These are phyloP conservation scores for Gossypium stocksii DNA, from an alignment of 345 rosid species.

Conservation along the genomic window DNA sequence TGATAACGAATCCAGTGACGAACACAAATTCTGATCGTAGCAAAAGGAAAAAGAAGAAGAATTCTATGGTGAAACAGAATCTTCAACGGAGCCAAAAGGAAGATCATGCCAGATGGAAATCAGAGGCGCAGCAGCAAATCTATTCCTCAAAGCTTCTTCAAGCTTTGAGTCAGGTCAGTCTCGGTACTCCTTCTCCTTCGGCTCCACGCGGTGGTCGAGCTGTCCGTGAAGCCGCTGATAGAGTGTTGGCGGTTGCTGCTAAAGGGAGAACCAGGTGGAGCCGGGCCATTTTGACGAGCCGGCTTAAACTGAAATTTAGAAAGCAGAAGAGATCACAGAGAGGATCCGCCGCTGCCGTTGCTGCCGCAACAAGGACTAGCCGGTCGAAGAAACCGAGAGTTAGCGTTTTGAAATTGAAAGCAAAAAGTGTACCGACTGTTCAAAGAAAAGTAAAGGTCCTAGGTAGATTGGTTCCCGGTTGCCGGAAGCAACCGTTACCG, in stretches of 20 bases:
- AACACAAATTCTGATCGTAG: constrained; percentile 33
- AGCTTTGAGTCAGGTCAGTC: constrained; percentile 57
- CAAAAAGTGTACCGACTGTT: constrained; percentile 61
- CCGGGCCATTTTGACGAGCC: constrained; percentile 70
- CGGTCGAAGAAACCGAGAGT: constrained; percentile 63
- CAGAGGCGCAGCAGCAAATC: constrained; percentile 71
- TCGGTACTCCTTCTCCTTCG: constrained; percentile 35
- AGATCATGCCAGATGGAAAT: constrained; percentile 56
- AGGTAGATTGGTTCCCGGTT: constrained; percentile 94
- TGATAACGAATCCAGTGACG: constrained; percentile 19
- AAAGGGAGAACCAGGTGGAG: constrained; percentile 91
- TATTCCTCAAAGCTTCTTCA: constrained; percentile 78
- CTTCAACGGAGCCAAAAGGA: constrained; percentile 28
- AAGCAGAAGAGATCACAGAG: constrained; percentile 52
- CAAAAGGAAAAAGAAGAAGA: constrained; percentile 64
- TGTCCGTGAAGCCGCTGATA: constrained; percentile 84
- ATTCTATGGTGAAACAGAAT: constrained; percentile 26
- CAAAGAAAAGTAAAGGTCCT: constrained; percentile 72
- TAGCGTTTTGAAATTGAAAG: constrained; percentile 56
- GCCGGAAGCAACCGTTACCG: constrained; percentile 84
- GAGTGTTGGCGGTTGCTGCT: constrained; percentile 72
- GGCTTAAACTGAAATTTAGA: constrained; percentile 75
- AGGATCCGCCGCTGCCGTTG: constrained; percentile 22
- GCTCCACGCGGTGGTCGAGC: constrained; percentile 55
- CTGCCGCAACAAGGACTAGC: constrained; percentile 25